Conservation (phyloP, 192 early-diverging fungal species). For the Rhizophlyctis rosea region DNA sequence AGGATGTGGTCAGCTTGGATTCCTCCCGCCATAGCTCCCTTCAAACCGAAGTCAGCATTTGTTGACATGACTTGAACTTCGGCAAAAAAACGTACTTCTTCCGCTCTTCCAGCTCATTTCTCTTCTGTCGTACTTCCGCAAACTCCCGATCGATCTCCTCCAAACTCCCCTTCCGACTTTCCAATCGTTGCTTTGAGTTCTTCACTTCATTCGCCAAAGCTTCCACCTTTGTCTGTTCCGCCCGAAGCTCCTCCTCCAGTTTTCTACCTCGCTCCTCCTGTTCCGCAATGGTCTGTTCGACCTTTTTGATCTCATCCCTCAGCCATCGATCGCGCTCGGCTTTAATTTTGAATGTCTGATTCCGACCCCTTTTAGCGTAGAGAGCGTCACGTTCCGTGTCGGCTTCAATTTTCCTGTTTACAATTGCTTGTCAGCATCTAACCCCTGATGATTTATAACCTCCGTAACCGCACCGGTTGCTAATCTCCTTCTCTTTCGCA, state of each 20-base stretch:
- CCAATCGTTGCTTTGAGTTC: slow-evolving; percentile 30
- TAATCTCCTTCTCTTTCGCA: slow-evolving; percentile 54
- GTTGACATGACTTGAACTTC: background rate
- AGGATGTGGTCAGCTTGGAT: slow-evolving; percentile 61
- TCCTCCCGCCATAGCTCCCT: slow-evolving; percentile 91
- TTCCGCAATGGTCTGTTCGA: slow-evolving; percentile 49
- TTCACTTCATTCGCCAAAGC: slow-evolving; percentile 34
- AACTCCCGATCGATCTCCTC: slow-evolving; percentile 40
- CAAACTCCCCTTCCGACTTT: slow-evolving; percentile 38
- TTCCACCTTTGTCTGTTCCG: slow-evolving; percentile 20
- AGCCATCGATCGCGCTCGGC: slow-evolving; percentile 79
- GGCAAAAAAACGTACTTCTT: slow-evolving; percentile 59
- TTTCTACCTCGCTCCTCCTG: slow-evolving; percentile 54
- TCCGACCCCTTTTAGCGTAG: slow-evolving; percentile 83
- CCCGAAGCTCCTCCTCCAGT: slow-evolving; percentile 37
- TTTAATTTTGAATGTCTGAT: slow-evolving; percentile 70
- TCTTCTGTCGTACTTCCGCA: slow-evolving; percentile 39
- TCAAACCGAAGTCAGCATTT: background rate
- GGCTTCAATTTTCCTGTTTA: slow-evolving; percentile 51
- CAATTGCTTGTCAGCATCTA: background rate
- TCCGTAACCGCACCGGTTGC: slow-evolving; percentile 55
- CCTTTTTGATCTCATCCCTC: slow-evolving; percentile 61
- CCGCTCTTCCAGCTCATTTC: slow-evolving; percentile 60
- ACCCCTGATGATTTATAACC: background rate
- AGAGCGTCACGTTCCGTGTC: slow-evolving; percentile 74